Conservation (phyloP, 148 eudicot species). For the Bassia scoparia region DNA sequence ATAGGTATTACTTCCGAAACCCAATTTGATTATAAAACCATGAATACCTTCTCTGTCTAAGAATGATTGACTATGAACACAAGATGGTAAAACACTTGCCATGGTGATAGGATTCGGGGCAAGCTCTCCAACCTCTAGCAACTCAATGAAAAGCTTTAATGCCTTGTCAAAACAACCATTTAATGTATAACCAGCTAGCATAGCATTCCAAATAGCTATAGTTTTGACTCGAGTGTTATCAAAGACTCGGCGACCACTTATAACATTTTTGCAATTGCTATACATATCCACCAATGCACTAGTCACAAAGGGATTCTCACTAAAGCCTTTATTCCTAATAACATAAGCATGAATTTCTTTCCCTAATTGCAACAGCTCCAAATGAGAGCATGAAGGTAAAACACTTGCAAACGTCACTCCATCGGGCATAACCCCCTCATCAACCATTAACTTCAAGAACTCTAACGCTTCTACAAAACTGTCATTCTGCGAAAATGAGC, state of each 20-base stretch:
- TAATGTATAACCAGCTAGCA: conserved; percentile 80
- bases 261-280: conserved; percentile 68
- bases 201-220: conserved; percentile 73
- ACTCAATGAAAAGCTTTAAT: conserved; percentile 54
- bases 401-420: conserved; percentile 76
- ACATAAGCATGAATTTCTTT: conserved; percentile 78
- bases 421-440: conserved; percentile 59
- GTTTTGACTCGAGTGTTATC: conserved; percentile 35
- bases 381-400: conserved; percentile 79
- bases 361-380: conserved; percentile 73
- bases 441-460: conserved; percentile 47
- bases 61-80: conserved; percentile 58
- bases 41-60: conserved; percentile 59
- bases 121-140: conserved; percentile 48
- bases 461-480: conserved; percentile 52
- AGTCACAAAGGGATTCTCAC: conserved; percentile 61
- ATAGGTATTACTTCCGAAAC: conserved; percentile 49
- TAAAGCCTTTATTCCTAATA: conserved; percentile 45
- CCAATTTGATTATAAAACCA: conserved; percentile 69
- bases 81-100: conserved; percentile 79
- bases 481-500: conserved; percentile 63
- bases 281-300: conserved; percentile 92
- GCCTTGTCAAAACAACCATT: conserved; percentile 62
- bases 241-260: conserved; percentile 52
- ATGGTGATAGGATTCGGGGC: conserved; percentile 76